A percentile compares a stretch with the other conserved stretches of the same genome.
Evolutionary conservation across 2,329 filamentous ascomycete genomes (phyloP).

Genomic region (Cadophora gregata): DNA sequence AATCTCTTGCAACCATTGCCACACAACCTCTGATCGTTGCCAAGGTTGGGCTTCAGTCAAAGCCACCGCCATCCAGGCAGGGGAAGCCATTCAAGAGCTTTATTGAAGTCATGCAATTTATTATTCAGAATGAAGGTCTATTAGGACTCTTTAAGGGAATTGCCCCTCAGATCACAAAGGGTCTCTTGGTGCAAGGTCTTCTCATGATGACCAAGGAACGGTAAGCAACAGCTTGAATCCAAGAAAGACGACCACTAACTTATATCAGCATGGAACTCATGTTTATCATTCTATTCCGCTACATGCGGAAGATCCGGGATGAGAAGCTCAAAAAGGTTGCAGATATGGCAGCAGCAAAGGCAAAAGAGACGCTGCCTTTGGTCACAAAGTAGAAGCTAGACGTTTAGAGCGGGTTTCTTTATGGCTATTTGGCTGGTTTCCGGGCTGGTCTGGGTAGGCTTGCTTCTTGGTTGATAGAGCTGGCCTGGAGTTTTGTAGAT

Average conservation of each 20-base stretch:
- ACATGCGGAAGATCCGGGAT: slow-evolving; percentile 72
- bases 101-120: slow-evolving; percentile 92
- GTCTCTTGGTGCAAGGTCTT: slow-evolving; percentile 89
- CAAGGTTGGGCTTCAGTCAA: slow-evolving; percentile 95
- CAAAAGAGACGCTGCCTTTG: slow-evolving; percentile 48
- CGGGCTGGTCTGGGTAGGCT: slow-evolving; percentile 13
- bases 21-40: slow-evolving; percentile 97
- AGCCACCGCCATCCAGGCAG: slow-evolving; percentile 80
- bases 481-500: slow-evolving; percentile 26
- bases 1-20: slow-evolving; percentile 85
- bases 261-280: slow-evolving; percentile 77
- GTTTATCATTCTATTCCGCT: slow-evolving; percentile 86
- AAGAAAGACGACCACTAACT: slow-evolving; percentile 23
- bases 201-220: slow-evolving; percentile 99
- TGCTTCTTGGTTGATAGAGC: slow-evolving; percentile 10
- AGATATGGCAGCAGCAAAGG: slow-evolving; percentile 65
- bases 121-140: slow-evolving; percentile 84
- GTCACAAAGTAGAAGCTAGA: slow-evolving; percentile 40
- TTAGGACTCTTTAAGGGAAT: slow-evolving; percentile 96
- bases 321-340: slow-evolving; percentile 73
- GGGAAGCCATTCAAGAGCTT: slow-evolving; percentile 96
- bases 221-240: slow-evolving; percentile 52
- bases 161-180: slow-evolving; percentile 90
- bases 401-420: slow-evolving; percentile 17
- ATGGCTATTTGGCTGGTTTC: not conserved